Evolutionary conservation across 225 moss, liverwort and hornwort genomes (phyloP).

Genomic region (Straminergon stramineum): DNA sequence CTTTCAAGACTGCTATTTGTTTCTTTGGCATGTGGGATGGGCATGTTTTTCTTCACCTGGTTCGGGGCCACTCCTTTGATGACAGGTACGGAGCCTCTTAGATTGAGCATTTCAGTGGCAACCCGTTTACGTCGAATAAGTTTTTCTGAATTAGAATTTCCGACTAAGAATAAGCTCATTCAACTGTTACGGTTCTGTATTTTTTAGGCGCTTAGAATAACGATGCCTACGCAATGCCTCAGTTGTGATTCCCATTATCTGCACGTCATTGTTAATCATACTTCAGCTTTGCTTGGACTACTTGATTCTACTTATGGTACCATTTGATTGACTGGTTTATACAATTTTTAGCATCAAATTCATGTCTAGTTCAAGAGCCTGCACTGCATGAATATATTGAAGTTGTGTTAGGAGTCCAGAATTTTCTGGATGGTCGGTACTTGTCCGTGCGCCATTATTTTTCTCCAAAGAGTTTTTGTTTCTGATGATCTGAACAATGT

Average conservation of each 20-base stretch:
- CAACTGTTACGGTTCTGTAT: not conserved
- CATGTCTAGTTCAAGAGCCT: not conserved
- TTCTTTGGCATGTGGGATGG: conserved; percentile 68
- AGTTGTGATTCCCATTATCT: not conserved
- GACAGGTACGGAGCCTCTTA: conserved; percentile 31
- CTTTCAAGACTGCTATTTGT: conserved; percentile 84
- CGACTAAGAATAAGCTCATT: not conserved
- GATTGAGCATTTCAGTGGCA: not conserved
- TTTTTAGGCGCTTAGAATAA: not conserved
- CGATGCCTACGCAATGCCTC: not conserved
- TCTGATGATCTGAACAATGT: not conserved
- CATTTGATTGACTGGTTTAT: not conserved
- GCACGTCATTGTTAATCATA: not conserved
- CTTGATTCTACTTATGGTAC: not conserved
- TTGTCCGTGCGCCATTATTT: not conserved
- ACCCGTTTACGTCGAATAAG: not conserved
- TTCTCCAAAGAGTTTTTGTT: not conserved
- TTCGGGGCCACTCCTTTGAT: conserved; percentile 58
- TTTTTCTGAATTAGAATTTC: not conserved
- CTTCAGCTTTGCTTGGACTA: not conserved
- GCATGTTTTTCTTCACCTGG: conserved; percentile 52
- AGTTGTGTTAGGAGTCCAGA: not conserved
- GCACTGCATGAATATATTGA: not conserved
- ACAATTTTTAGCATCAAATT: not conserved
- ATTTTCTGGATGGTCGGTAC: not conserved